These are phyloP conservation scores for Tricholomella constricta DNA, from an alignment of 768 basidiomycete genomes.

Conservation along the genomic window DNA sequence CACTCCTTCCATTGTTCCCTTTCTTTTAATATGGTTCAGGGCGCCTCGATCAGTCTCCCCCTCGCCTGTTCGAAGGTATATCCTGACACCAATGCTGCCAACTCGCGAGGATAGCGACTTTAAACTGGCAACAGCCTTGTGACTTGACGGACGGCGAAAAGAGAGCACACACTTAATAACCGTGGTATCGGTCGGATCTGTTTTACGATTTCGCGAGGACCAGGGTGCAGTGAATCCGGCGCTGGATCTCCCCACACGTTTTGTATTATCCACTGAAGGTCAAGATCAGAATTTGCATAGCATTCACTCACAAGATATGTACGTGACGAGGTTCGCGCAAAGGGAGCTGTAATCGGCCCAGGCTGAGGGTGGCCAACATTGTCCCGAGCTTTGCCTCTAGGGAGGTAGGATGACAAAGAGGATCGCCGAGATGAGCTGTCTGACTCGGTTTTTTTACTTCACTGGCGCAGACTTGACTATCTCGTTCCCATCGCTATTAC, in stretches of 20 bases:
- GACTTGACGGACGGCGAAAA: constrained; percentile 25
- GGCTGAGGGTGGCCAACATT: neutral
- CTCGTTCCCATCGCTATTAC: too few relatives aligned
- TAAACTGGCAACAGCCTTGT: constrained; percentile 11
- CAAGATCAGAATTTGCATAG: neutral
- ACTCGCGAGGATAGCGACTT: constrained; percentile 7
- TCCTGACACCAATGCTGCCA: neutral
- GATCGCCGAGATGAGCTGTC: constrained; percentile 22
- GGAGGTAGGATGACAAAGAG: constrained; percentile 17
- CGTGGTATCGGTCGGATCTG: neutral
- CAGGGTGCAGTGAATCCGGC: constrained; percentile 11
- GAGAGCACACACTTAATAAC: neutral
- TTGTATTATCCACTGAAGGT: constrained; percentile 5
- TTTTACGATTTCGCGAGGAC: constrained; percentile 12
- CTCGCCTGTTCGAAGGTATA: constrained; percentile 16
- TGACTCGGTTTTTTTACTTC: too few relatives aligned
- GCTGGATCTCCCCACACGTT: constrained; percentile 4
- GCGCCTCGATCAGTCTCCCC: constrained; percentile 31
- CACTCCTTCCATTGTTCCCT: neutral
- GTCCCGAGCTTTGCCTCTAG: constrained; percentile 16
- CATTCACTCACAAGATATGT: neutral
- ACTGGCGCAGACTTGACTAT: too few relatives aligned
- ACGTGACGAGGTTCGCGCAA: constrained; percentile 5
- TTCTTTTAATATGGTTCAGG: constrained; percentile 53
- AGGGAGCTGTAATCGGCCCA: neutral